phyloP scores from a whole-genome alignment of 345 rosid genomes.

The Citrus medica region DNA sequence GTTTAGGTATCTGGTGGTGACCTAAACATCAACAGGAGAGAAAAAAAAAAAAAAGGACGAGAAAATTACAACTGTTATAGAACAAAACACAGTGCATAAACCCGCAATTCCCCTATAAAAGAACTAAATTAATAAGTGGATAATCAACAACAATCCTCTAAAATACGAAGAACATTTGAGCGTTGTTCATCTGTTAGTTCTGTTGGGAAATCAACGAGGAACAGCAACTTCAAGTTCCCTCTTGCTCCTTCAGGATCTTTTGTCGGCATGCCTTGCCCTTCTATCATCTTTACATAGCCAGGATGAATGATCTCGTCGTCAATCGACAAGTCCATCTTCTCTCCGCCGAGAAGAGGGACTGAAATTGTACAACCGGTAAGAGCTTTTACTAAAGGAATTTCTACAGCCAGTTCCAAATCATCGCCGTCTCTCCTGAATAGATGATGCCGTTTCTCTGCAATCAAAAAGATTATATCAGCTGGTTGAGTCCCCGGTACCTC shows the following conservation, averaged over 20 bases:
- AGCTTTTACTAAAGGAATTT: constrained; percentile 61
- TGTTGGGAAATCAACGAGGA: constrained; percentile 48
- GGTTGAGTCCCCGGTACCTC: constrained; percentile 60
- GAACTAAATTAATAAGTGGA: neutral
- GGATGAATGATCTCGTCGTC: constrained; percentile 54
- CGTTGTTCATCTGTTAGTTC: constrained; percentile 51
- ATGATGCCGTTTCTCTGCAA: constrained; percentile 56
- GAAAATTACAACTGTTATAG: too few species aligned
- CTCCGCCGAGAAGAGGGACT: constrained; percentile 57
- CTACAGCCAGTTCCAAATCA: constrained; percentile 49
- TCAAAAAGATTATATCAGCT: constrained; percentile 59
- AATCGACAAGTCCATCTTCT: constrained; percentile 29
- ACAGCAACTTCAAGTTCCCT: constrained; percentile 52
- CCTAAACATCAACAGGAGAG: neutral
- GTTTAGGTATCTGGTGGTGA: neutral
- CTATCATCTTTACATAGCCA: constrained; percentile 43
- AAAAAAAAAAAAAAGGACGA: too few species aligned
- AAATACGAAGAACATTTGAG: constrained; percentile 34
- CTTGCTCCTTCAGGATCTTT: constrained; percentile 51
- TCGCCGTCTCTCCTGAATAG: constrained; percentile 64
- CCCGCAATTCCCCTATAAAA: neutral
- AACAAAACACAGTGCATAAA: neutral
- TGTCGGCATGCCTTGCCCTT: constrained; percentile 72
- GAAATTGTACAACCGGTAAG: constrained; percentile 56
- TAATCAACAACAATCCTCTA: constrained; percentile 41